A percentile compares a stretch with the other conserved stretches of the same genome.
Conservation (phyloP, 495 filamentous ascomycete species). For the Pyronema omphalodes region DNA sequence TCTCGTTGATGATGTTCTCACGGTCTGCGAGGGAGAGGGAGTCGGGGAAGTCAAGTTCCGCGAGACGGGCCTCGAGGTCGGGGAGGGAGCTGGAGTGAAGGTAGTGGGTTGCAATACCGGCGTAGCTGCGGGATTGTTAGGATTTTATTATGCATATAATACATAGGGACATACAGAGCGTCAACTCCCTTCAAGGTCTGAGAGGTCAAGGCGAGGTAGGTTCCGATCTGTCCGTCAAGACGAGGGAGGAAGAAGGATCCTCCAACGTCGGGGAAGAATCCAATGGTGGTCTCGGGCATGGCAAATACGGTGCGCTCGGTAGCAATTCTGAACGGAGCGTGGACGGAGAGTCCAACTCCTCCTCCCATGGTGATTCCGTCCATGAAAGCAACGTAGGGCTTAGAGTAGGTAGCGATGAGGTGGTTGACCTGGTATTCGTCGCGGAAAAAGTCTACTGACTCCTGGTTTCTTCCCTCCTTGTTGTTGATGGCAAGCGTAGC, state of each 20-base stretch:
- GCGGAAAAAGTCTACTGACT: slow-evolving; percentile 50
- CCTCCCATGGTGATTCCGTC: slow-evolving; percentile 98
- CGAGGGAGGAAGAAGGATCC: slow-evolving; percentile 86
- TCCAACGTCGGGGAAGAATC: slow-evolving; percentile 95
- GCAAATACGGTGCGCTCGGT: slow-evolving; percentile 89
- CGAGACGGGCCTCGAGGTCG: slow-evolving; percentile 63
- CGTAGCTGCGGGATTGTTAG: slow-evolving; percentile 29
- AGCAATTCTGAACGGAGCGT: slow-evolving; percentile 89
- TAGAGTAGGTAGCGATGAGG: slow-evolving; percentile 79
- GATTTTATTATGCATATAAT: neutral
- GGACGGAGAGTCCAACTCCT: slow-evolving; percentile 80
- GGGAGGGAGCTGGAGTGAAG: slow-evolving; percentile 71
- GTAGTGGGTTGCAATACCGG: slow-evolving; percentile 85
- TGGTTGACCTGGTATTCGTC: slow-evolving; percentile 91
- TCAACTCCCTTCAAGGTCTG: slow-evolving; percentile 62
- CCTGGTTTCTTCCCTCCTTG: neutral
- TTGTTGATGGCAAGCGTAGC: slow-evolving; percentile 40
- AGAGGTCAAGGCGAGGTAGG: slow-evolving; percentile 81
- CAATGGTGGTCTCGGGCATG: slow-evolving; percentile 96
- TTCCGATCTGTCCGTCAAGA: slow-evolving; percentile 65
- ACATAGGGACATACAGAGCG: slow-evolving; percentile 36
- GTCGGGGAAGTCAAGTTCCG: slow-evolving; percentile 76
- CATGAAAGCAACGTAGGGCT: slow-evolving; percentile 90
- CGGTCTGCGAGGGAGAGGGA: slow-evolving; percentile 40
- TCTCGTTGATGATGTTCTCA: slow-evolving; percentile 53